Evolutionary conservation across 441 rosid genomes (phyloP), one percentile per base, ranked within the genome.

Genomic region (Mallotus repandus): DNA sequence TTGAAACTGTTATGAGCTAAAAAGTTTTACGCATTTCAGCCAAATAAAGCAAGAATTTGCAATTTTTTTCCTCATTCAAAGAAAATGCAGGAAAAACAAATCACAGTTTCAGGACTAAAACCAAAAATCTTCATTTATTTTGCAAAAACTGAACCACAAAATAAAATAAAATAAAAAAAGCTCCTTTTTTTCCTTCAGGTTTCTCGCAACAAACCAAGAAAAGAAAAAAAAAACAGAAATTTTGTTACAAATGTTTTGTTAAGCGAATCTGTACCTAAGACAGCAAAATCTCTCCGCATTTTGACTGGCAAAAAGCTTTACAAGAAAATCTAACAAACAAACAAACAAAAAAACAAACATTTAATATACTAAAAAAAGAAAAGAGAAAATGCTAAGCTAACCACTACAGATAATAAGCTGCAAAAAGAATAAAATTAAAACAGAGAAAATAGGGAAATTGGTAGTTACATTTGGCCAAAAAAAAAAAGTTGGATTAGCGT

Each of bases 401-500:
- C 43, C 56, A 22, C 35, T 22, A 58, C 6, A 38, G 0, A 12
- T 22, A 70, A 59, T 43, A 32, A 71, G 67, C 21, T 48, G 41
- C 41, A 38, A 50, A 50, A 50, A 50, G 32, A 25, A 35, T 45
- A 16, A 25, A 67, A 67, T 13, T 3, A 46, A 21, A 45, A 64
- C 32, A 32, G 19, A 38, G 25, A 54, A 25, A 66, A 1, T 45
- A 1, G 64, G 52, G 57, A 66, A 66, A 18, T 66, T 14, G 55
- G 72, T 25, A n/a, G 29, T 66, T 32, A 74, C 76, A 66, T 66
- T 74, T 58, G 7, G 41, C 41, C 41, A 38, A 38, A 38, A 38
- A 38, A 38, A 38, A 6, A 38, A 38, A 38, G 41, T 38, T 38
- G 41, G 41, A 38, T 38, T 38, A 38, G 41, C 41, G 41, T 38